Evolutionary conservation across 495 filamentous ascomycete species (phyloP).

Genomic region (Aeminium ludgeri): DNA sequence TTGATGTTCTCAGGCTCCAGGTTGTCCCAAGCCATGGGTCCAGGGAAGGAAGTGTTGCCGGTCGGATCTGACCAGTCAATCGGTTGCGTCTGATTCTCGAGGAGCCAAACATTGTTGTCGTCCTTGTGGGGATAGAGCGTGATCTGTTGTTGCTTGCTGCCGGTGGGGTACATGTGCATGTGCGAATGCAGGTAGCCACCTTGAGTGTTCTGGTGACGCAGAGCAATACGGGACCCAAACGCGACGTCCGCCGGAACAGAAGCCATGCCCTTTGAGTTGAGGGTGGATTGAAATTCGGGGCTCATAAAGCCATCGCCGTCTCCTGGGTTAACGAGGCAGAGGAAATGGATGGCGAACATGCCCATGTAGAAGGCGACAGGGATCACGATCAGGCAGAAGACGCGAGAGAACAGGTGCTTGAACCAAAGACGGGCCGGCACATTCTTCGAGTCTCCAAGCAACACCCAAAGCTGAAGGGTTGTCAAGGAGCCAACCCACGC

Average conservation of each 20-base stretch:
- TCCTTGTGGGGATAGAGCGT: conserved; percentile 98
- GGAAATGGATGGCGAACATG: conserved; percentile 92
- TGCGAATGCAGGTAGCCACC: conserved; percentile 96
- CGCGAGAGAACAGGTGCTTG: conserved; percentile 84
- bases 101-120: conserved; percentile 84
- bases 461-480: conserved; percentile 77
- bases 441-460: conserved; percentile 72
- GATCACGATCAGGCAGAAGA: conserved; percentile 85
- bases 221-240: conserved; percentile 66
- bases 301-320: conserved; percentile 99
- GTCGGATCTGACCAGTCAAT: conserved; percentile 34
- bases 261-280: conserved; percentile 91
- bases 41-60: conserved; percentile 62
- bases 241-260: conserved; percentile 85
- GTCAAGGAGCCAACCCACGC: conserved; percentile 94
- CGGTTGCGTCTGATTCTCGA: conserved; percentile 84
- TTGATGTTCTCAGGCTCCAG: conserved; percentile 50
- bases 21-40: conserved; percentile 69
- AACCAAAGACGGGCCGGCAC: conserved; percentile 76
- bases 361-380: conserved; percentile 79
- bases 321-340: conserved; percentile 81
- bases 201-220: conserved; percentile 92
- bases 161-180: conserved; percentile 88
- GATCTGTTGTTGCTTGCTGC: conserved; percentile 96
- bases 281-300: conserved; percentile 92